A percentile compares a stretch with the other conserved stretches of the same genome.
phyloP scores from a whole-genome alignment of 1,139 yeast genomes.

The Eremothecium coryli region DNA sequence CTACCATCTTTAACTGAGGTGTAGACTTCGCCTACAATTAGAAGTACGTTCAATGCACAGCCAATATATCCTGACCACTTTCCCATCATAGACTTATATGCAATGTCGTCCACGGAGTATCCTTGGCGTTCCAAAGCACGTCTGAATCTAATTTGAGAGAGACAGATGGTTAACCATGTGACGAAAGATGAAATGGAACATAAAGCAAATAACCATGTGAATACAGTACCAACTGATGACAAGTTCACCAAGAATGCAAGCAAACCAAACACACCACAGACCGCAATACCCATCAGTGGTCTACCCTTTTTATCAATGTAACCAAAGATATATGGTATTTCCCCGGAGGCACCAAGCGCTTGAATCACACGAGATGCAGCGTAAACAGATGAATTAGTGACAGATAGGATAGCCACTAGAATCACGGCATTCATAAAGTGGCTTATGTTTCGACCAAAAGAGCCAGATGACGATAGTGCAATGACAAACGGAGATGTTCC shows the following conservation, averaged over 20 bases:
- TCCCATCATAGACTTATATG: constrained; percentile 42
- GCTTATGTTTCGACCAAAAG: constrained; percentile 51
- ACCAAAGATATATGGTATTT: constrained; percentile 65
- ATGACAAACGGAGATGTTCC: constrained; percentile 68
- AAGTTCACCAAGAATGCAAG: constrained; percentile 70
- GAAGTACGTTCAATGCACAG: constrained; percentile 33
- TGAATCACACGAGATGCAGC: constrained; percentile 77
- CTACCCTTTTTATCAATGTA: constrained; percentile 53
- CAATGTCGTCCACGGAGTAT: constrained; percentile 38
- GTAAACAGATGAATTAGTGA: constrained; percentile 68
- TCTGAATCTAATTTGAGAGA: constrained; percentile 73
- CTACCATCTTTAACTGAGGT: constrained; percentile 31
- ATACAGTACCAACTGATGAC: constrained; percentile 48
- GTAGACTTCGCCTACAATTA: constrained; percentile 43
- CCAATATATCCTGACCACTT: constrained; percentile 42
- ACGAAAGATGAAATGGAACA: constrained; percentile 77
- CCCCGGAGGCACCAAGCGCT: constrained; percentile 71
- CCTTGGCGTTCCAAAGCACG: constrained; percentile 60
- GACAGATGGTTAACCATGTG: constrained; percentile 73
- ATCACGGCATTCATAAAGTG: constrained; percentile 67
- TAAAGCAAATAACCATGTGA: constrained; percentile 73
- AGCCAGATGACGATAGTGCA: constrained; percentile 49
- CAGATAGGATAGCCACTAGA: constrained; percentile 57
- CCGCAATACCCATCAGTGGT: constrained; percentile 49
- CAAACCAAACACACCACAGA: constrained; percentile 69